These are phyloP conservation scores for Pezicula carpinea DNA, from an alignment of 2,329 filamentous ascomycete genomes.

Conservation along the genomic window DNA sequence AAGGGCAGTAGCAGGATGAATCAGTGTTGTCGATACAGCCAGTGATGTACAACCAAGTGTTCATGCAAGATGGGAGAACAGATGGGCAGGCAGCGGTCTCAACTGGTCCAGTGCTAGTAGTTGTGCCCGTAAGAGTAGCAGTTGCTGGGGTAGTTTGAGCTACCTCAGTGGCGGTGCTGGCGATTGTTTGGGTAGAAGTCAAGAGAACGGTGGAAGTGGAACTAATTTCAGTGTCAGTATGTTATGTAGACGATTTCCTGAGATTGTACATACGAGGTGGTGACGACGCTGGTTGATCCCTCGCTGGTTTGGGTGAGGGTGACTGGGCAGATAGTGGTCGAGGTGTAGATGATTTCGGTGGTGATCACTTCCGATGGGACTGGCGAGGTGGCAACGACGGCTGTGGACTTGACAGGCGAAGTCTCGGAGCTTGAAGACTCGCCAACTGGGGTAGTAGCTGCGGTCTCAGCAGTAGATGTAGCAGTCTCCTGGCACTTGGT, in stretches of 20 bases:
- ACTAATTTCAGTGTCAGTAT: too few relatives aligned
- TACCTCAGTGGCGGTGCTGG: conserved; percentile 16
- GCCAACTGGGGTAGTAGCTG: neutral
- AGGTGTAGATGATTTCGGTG: conserved; percentile 2
- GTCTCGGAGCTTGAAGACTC: too few relatives aligned
- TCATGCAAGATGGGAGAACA: conserved; percentile 82
- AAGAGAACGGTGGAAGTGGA: neutral
- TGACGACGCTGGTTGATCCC: conserved; percentile 14
- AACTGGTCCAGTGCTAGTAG: conserved; percentile 28
- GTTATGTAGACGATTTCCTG: too few relatives aligned
- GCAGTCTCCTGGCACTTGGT: conserved; percentile 19
- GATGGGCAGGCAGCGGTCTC: conserved; percentile 46
- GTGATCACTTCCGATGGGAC: conserved; percentile 1
- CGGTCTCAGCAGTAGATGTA: neutral
- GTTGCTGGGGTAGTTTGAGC: conserved; percentile 15
- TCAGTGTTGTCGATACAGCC: conserved; percentile 83
- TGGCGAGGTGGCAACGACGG: neutral
- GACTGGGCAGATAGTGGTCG: conserved; percentile 4
- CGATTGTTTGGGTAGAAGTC: conserved; percentile 24
- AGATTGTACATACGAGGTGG: neutral
- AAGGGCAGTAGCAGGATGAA: conserved; percentile 79
- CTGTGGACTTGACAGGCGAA: neutral
- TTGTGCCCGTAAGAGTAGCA: conserved; percentile 5
- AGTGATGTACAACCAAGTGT: conserved; percentile 76
- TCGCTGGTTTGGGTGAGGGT: conserved; percentile 4